These are phyloP conservation scores for Chrysosporium keratinophilum DNA, from an alignment of 2,329 filamentous ascomycete genomes.

Conservation along the genomic window DNA sequence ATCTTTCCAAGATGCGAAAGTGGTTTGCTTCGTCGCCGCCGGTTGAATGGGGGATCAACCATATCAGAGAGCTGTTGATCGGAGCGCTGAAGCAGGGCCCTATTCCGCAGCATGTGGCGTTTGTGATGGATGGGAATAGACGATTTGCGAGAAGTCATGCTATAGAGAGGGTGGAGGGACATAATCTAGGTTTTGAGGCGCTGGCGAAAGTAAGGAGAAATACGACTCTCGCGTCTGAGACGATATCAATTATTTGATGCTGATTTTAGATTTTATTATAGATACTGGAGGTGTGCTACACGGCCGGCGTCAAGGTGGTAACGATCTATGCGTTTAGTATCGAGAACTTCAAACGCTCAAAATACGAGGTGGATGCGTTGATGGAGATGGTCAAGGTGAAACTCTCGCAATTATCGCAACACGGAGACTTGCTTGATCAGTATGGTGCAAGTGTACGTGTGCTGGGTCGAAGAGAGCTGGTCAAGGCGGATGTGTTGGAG, in stretches of 20 bases:
- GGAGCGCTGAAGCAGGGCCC: constrained; percentile 81
- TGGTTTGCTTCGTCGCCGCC: constrained; percentile 85
- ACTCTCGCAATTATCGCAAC: constrained; percentile 78
- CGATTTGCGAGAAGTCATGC: constrained; percentile 81
- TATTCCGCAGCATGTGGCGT: constrained; percentile 91
- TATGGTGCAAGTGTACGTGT: constrained; percentile 84
- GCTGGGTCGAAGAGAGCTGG: constrained; percentile 70
- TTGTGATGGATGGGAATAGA: constrained; percentile 97
- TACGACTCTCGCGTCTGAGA: no score
- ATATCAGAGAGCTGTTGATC: constrained; percentile 74
- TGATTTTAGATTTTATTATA: constrained; percentile 26
- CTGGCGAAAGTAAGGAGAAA: constrained; percentile 62
- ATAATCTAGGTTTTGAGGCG: constrained; percentile 91
- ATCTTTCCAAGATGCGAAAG: constrained; percentile 52
- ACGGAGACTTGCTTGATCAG: constrained; percentile 82
- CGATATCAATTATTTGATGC: no score
- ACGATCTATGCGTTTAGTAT: constrained; percentile 98
- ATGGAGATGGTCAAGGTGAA: constrained; percentile 98
- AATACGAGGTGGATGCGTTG: constrained; percentile 89
- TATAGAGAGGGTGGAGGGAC: constrained; percentile 93
- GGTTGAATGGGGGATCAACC: constrained; percentile 74
- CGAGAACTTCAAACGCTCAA: constrained; percentile 95
- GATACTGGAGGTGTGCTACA: constrained; percentile 97
- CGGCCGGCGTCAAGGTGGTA: constrained; percentile 89
- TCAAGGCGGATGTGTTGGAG: constrained; percentile 77